Percentiles rank a stretch among this genome's conserved stretches.
phyloP scores from a whole-genome alignment of 768 basidiomycete species.

The Leccinum pellstonianum region DNA sequence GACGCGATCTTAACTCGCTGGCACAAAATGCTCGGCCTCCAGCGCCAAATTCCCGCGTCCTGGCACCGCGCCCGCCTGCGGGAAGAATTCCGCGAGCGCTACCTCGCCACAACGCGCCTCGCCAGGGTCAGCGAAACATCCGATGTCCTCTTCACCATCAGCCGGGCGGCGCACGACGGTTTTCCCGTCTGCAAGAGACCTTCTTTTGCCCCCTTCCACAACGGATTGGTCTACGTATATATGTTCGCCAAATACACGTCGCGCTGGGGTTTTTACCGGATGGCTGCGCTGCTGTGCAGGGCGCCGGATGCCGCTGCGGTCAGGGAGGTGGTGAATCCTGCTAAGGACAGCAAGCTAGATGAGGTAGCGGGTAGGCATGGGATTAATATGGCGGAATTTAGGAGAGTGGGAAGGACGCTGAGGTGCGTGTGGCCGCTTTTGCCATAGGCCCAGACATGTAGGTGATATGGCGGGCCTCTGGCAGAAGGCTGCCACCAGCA shows the following conservation, averaged over 20 bases:
- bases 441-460: slow-evolving; percentile 15
- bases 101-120: slow-evolving; percentile 10
- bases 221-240: slow-evolving; percentile 12
- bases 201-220: slow-evolving; percentile 9
- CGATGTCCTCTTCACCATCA: slow-evolving; percentile 16
- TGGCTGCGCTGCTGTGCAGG: slow-evolving; percentile 13
- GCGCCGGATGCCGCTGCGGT: slow-evolving; percentile 12
- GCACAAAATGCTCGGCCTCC: slow-evolving; percentile 12
- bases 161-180: slow-evolving; percentile 11
- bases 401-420: slow-evolving; percentile 11
- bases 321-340: slow-evolving; percentile 16
- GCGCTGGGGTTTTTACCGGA: slow-evolving; percentile 14
- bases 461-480: slow-evolving; percentile 5
- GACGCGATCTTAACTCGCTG: slow-evolving; percentile 7
- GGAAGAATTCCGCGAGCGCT: slow-evolving; percentile 11
- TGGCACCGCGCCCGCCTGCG: slow-evolving; percentile 9
- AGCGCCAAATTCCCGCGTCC: slow-evolving; percentile 7
- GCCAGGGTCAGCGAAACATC: slow-evolving; percentile 15
- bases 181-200: slow-evolving; percentile 14
- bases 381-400: slow-evolving; percentile 9
- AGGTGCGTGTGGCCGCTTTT: slow-evolving; percentile 15
- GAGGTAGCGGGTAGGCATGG: slow-evolving; percentile 15
- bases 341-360: slow-evolving; percentile 13
- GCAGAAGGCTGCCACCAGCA: no score
- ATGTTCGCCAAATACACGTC: slow-evolving; percentile 15